Base-by-base conservation (phyloP, 2,329 filamentous ascomycete genomes). In the Neonectria hederae region DNA sequence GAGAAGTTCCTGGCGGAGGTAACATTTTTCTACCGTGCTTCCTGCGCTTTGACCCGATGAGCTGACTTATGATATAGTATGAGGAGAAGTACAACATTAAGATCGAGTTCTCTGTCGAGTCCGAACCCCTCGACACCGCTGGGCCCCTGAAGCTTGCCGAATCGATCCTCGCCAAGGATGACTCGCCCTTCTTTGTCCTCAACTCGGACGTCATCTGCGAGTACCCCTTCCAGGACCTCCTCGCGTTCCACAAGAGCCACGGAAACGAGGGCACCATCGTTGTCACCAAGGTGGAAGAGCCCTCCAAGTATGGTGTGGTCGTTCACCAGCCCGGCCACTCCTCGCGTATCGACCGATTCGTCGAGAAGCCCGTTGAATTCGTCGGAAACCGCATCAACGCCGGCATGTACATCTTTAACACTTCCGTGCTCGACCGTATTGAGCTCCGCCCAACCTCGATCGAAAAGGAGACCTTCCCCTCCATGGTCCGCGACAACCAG, bases 141-240 rank as follows among this genome's bases (percentile, higher is more conserved):
- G 95, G 95, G 61, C 96, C 95, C 67, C 85, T 99, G 72, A 99
- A 98, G 86, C 89, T 99, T 68, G 95, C 95, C 64, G 95, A 97
- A 83, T 88, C 91, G 77, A 94, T 95, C 74, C 88, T 99, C 59
- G 92, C 88, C 78, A 98, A 98, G 84, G 94, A 97, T 78, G 92
- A 97, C 80, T 85, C 88, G 24, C 96, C 96, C 59, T 98, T 98
- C 86, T 98, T 99, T 81, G 96, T 99, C 59, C 90, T 99, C 74
- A 99, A 99, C 87, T 97, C 94, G 58, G 95, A 99, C 77, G 90
- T 99, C 76, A 98, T 97, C 79, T 99, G 95, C 88, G 94, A 98
- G 74, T 98, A 95, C 81, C 96, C 95, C 60, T 97, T 99, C 85
- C 85, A 92, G 79, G 87, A 97, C 74, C 89, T 98, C 55, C 92